A percentile compares a stretch with the other conserved stretches of the same genome.
Evolutionary conservation across 805 yeast species (phyloP).

Genomic region (Myxozyma neotropica): DNA sequence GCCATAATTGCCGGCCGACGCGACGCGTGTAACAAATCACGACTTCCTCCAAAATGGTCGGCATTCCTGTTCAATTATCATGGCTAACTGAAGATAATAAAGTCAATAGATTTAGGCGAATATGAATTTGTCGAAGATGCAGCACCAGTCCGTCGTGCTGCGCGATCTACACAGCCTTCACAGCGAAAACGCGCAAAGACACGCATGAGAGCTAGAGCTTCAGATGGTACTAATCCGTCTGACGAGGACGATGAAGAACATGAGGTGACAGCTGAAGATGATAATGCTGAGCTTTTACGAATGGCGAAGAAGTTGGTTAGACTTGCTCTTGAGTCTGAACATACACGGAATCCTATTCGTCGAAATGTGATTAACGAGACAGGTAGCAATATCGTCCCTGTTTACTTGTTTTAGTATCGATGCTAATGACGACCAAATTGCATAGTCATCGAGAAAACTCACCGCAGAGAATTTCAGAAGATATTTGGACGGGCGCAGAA

Average conservation of each 20-base stretch:
- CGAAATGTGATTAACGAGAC: constrained; percentile 21
- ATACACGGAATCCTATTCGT: constrained; percentile 20
- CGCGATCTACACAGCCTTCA: background rate
- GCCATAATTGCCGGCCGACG: too few species aligned
- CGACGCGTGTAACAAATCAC: background rate
- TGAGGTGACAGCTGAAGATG: background rate
- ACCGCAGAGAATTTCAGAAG: constrained; percentile 17
- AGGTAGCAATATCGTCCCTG: constrained; percentile 6
- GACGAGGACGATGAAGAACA: background rate
- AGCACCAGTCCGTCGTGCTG: background rate
- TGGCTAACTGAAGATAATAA: background rate
- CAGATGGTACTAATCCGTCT: background rate
- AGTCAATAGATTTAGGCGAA: background rate
- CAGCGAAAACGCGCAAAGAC: constrained; percentile 4
- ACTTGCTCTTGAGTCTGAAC: constrained; percentile 23
- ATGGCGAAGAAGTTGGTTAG: constrained; percentile 31
- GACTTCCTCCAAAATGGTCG: background rate
- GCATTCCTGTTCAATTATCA: background rate
- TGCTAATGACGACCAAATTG: background rate
- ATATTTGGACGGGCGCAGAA: constrained; percentile 24
- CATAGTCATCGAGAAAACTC: constrained; percentile 25
- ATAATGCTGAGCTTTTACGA: constrained; percentile 13
- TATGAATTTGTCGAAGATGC: background rate
- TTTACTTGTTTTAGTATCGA: too few species aligned
- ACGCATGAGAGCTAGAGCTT: background rate